A percentile compares a stretch with the other conserved stretches of the same genome.
Evolutionary conservation across 176 grass and related monocot species (phyloP).

Genomic region (Zizania latifolia): DNA sequence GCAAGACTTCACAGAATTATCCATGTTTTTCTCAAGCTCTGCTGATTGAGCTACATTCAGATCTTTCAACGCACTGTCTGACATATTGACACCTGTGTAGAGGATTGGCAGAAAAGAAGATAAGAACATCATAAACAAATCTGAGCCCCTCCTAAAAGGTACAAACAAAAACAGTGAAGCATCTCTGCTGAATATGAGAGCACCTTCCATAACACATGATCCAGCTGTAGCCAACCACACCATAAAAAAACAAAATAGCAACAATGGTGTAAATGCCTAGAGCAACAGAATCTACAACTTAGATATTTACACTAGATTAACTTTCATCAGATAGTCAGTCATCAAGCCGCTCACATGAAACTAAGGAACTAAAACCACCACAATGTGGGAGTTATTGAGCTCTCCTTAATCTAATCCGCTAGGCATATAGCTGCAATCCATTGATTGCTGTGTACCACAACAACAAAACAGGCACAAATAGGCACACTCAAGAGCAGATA

Average conservation of each 20-base stretch:
- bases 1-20: constrained; percentile 23
- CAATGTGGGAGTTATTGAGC: not conserved
- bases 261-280: not conserved
- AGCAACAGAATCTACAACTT: not conserved
- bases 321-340: not conserved
- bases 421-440: not conserved
- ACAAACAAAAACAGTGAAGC: not conserved
- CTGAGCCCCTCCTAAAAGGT: not conserved
- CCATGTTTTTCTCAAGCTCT: constrained; percentile 34
- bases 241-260: not conserved
- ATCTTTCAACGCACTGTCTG: constrained; percentile 36
- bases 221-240: not conserved
- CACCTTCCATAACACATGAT: not conserved
- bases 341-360: not conserved
- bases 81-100: constrained; percentile 34
- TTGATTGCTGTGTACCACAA: not conserved
- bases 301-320: not conserved
- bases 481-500: not conserved
- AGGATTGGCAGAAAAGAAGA: not conserved
- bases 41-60: constrained; percentile 34
- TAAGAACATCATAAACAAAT: constrained; percentile 8
- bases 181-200: not conserved
- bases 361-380: not conserved
- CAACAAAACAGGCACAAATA: not conserved
- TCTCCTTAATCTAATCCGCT: not conserved